phyloP scores from a whole-genome alignment of 768 basidiomycete species.

The Pleurotus tuber-regium region DNA sequence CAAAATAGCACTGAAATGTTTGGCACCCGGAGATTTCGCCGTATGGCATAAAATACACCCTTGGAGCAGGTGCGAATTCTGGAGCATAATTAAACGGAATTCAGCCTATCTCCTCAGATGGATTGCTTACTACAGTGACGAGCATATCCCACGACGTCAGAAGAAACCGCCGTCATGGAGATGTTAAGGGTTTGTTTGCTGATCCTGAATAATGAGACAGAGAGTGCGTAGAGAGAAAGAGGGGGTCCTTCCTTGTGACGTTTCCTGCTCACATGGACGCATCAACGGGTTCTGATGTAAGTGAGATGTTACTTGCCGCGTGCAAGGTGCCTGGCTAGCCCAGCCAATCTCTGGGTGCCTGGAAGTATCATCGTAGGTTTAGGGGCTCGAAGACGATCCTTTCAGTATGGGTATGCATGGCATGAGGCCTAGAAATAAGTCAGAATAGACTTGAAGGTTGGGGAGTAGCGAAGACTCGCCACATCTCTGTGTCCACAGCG shows the following conservation, averaged over 20 bases:
- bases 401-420: no score
- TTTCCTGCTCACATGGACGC: constrained; percentile 1
- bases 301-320: not conserved
- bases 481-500: no score
- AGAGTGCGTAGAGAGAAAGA: no score
- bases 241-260: not conserved
- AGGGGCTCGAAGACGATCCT: no score
- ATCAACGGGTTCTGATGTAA: constrained; percentile 1
- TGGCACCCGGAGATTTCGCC: not conserved
- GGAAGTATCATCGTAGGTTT: no score
- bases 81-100: not conserved
- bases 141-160: not conserved
- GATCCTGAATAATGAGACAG: no score
- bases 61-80: not conserved
- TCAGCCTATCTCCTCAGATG: constrained; percentile 1
- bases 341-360: not conserved
- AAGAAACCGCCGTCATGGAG: not conserved
- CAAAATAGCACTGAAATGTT: not conserved
- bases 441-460: no score
- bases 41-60: not conserved
- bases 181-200: no score
- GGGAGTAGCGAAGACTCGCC: no score
- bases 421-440: no score
- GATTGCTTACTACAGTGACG: not conserved
- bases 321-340: not conserved